Evolutionary conservation across 495 filamentous ascomycete genomes (phyloP).

Genomic region (Penicilliopsis zonata): DNA sequence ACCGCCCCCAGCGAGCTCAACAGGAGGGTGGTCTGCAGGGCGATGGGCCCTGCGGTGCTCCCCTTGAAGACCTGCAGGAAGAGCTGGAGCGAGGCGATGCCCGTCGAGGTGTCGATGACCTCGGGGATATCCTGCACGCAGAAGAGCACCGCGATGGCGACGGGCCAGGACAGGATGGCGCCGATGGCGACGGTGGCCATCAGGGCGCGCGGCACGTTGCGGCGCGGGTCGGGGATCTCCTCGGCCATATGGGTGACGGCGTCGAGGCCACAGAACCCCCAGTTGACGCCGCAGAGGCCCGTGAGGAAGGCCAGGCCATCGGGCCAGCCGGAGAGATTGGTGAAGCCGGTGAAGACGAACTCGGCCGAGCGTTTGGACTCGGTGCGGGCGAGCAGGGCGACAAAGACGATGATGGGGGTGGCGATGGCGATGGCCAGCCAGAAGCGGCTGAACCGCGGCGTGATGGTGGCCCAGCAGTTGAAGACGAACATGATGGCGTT

Average conservation of each 20-base stretch:
- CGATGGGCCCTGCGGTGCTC: slow-evolving; percentile 13
- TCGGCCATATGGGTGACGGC: slow-evolving; percentile 19
- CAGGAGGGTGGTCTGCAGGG: slow-evolving; percentile 14
- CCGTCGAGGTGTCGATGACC: slow-evolving; percentile 9
- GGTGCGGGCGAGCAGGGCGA: slow-evolving; percentile 12
- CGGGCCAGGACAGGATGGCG: slow-evolving; percentile 14
- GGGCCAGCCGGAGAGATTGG: slow-evolving; percentile 19
- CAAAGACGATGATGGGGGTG: slow-evolving; percentile 17
- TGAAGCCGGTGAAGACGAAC: slow-evolving; percentile 15
- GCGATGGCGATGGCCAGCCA: slow-evolving; percentile 36
- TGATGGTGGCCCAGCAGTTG: slow-evolving; percentile 39
- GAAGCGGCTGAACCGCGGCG: slow-evolving; percentile 31
- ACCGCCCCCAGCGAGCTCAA: slow-evolving; percentile 11
- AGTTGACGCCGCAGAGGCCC: slow-evolving; percentile 17
- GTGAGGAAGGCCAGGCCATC: slow-evolving; percentile 17
- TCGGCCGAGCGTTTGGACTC: slow-evolving; percentile 8
- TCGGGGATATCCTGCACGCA: slow-evolving; percentile 10
- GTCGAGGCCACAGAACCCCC: slow-evolving; percentile 17
- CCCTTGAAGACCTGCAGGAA: slow-evolving; percentile 15
- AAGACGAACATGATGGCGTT: slow-evolving; percentile 42
- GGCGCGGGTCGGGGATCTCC: slow-evolving; percentile 12
- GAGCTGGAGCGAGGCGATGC: slow-evolving; percentile 11
- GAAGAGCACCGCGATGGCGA: slow-evolving; percentile 17
- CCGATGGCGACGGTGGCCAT: slow-evolving; percentile 14
- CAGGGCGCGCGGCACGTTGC: slow-evolving; percentile 15